Base-by-base conservation (phyloP, 169 alveolate species). In the Babesia sp. region DNA sequence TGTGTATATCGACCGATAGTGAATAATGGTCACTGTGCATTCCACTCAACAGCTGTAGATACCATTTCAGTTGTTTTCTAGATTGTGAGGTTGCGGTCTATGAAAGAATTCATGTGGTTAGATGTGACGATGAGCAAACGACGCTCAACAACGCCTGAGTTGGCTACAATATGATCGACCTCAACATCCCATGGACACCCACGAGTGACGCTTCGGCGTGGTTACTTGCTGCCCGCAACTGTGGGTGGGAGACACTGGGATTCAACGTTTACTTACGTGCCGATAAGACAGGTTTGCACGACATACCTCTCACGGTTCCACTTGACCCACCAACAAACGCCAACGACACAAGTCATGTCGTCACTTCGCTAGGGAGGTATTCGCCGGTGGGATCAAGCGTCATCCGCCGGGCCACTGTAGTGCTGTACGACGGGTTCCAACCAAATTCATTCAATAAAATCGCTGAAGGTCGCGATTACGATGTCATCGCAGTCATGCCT, bases 351-450 rank as follows among this genome's bases (percentile, higher is more conserved):
- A 26, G n/a, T 11, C 28, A n/a, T 8, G 45, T 58, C 18, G 44
- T 37, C 12, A 69, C 68, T 12, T 39, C 68, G 1, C 55, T 56
- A 12, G 68, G 79, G 1, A 37, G 73, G 31, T 16, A 29, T 5
- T 33, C 37, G 14, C 57, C 61, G 31, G 50, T n/a, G 2, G 82
- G 86, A 20, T 31, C 67, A 0, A 59, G 45, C 8, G 44, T 77
- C 73, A 45, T 77, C 8, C 29, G 86, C 4, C 44, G 86, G n/a
- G 64, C 36, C 0, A 77, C 86, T 0, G 37, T 77, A n/a, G 33
- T 77, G 48, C 81, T 77, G 3, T n/a, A 53, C 51, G 86, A 77
- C 31, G 81, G 76, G 5, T 77, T 77, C 68, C 71, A 77, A 31
- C 86, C 86, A 28, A 66, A 66, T 26, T 42, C 82, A 28, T 36